Base-by-base conservation (phyloP, 345 rosid species). In the Syzygium aromaticum region DNA sequence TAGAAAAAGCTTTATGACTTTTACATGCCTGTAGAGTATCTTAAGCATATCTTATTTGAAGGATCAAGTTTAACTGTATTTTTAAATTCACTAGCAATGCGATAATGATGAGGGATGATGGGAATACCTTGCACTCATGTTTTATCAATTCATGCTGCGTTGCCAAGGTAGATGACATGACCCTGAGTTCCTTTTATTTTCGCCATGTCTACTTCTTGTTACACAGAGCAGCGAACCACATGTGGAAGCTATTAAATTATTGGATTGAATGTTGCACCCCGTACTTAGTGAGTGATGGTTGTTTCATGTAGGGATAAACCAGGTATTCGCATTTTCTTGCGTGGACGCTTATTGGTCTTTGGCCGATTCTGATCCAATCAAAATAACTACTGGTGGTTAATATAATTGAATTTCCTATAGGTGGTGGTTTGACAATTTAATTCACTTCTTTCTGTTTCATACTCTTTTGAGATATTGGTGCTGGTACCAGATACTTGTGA, bases 51-150 rank as follows among this genome's bases (percentile, higher is more conserved):
- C 90, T 94, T 92, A 89, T 93, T 92, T 89, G 87, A 90, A 97
- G 94, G 93, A 94, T 92, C 94, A 94, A 89, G 92, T 95, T 96
- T 96, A 94, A 94, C 94, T 95, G 95, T 94, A 97, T 96, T 94
- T 92, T 94, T 94, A 96, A 96, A 95, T 96, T 90, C 94, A 95
- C 96, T 97, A 96, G 95, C 98, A 93, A 94, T 96, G 99, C 97
- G 94, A 95, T 95, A 93, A 94, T 93, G 97, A 96, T 95, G 98
- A 95, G 95, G 95, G 96, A 96, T 95, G 97, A 90, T 94, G 98
- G 96, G 95, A 95, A 91, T 93, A 93, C 96, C 95, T 93, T 95
- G 95, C 95, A 92, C 96, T 91, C 97, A 94, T 97, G 96, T 97
- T 97, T 96, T 95, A 93, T 94, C 99, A 94, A 96, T 97, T 93